Evolutionary conservation across 129 eudicot species (phyloP).

Genomic region (Arctium lappa): DNA sequence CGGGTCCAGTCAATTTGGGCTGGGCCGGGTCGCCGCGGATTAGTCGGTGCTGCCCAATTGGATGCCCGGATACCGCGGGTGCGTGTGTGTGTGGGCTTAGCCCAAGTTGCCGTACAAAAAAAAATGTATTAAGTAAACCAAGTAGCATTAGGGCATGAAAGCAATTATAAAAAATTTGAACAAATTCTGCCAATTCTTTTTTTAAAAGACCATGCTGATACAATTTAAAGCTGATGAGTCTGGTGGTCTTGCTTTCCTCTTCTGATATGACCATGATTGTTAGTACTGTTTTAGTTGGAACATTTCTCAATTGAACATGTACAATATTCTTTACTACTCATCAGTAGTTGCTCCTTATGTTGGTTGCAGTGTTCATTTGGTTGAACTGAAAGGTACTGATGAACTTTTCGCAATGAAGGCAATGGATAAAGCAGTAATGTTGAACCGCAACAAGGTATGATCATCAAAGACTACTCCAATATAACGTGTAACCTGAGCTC

Average conservation of each 20-base stretch:
- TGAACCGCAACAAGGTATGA: constrained; percentile 85
- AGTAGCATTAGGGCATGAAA: not conserved
- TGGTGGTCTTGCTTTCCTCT: not conserved
- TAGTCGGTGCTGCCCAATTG: too few species aligned
- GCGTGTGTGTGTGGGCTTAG: too few species aligned
- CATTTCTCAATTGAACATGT: not conserved
- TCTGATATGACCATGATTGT: not conserved
- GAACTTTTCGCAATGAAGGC: constrained; percentile 98
- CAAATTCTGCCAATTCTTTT: not conserved
- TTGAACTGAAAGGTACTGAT: constrained; percentile 83
- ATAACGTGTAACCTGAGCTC: not conserved
- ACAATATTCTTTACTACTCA: not conserved
- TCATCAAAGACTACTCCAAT: not conserved
- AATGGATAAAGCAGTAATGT: constrained; percentile 90
- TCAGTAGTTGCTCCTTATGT: not conserved
- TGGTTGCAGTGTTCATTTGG: constrained; percentile 89
- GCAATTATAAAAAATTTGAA: not conserved
- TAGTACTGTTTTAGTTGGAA: not conserved
- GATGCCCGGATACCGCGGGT: too few species aligned
- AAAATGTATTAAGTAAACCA: not conserved
- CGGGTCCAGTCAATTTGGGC: too few species aligned
- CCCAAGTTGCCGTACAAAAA: too few species aligned
- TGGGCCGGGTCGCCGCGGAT: too few species aligned
- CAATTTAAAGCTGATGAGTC: not conserved
- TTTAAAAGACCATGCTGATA: not conserved